Evolutionary conservation across 345 rosid species (phyloP), one percentile per base, ranked within the genome.

Genomic region (Clarkia xantiana): DNA sequence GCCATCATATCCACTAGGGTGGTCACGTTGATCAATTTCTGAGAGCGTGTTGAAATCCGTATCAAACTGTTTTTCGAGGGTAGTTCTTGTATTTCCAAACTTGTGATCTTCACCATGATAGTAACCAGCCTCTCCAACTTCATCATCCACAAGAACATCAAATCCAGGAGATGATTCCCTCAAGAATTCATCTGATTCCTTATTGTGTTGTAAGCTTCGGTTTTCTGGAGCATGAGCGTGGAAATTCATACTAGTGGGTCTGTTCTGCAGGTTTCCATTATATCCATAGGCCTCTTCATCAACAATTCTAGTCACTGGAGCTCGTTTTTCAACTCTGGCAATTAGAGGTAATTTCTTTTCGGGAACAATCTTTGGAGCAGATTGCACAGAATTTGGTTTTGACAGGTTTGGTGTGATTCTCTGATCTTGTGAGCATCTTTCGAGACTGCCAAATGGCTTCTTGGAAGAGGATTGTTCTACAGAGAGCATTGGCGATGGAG

Each of bases 71-170:
- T 65, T 67, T 61, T 57, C 71, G 52, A 79, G 65, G 52, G 59
- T 60, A 53, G 62, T 71, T 63, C 75, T 60, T 6, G 67, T 47
- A 49, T 71, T 72, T 49, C 80, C 77, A 66, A 75, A 84, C 47
- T 62, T 79, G 8, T 3, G 36, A 68, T 84, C 94, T 60, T 78
- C 94, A 39, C 70, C 79, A 36, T 65, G 86, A 62, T 73, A 85
- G 62, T 74, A 89, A 60, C 80, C 83, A 55, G 85, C 54, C 43
- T 76, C 86, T 57, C 78, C 46, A 14, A 67, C 64, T 62, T 90
- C 95, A 65, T 81, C 80, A 53, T 86, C 94, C 63, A 90, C 97
- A 58, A 90, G 94, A 64, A 90, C 97, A 75, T 90, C 96, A 73
- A 83, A 79, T 42, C 87, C 97, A 60, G 97, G 97, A 64, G 96